These are phyloP conservation scores for Aspergillus flavus DNA, from an alignment of 2,329 filamentous ascomycete species.

Conservation along the genomic window DNA sequence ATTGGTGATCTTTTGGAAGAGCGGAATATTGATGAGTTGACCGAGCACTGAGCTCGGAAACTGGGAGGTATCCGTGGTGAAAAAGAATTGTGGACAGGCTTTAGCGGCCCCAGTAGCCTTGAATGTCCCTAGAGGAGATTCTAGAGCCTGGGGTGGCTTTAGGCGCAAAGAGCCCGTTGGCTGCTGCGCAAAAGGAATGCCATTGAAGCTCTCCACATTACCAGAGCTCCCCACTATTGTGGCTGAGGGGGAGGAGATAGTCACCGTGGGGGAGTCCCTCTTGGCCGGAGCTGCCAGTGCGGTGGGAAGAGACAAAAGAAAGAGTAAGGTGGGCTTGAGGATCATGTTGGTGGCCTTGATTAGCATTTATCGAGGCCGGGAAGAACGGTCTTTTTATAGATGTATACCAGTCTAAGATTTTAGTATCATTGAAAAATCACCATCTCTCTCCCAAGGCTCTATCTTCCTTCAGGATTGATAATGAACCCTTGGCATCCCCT, in stretches of 20 bases:
- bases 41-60: conserved; percentile 52
- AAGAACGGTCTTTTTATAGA: neutral
- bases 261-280: conserved; percentile 55
- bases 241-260: conserved; percentile 54
- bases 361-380: neutral
- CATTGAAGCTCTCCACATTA: conserved; percentile 68
- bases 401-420: neutral
- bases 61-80: conserved; percentile 52
- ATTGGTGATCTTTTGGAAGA: conserved; percentile 59
- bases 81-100: conserved; percentile 73
- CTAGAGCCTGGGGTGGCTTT: conserved; percentile 66
- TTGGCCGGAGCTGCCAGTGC: conserved; percentile 30
- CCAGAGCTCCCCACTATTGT: conserved; percentile 50
- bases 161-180: conserved; percentile 69
- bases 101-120: conserved; percentile 61
- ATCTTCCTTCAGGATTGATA: neutral
- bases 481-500: neutral
- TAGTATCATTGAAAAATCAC: neutral
- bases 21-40: conserved; percentile 55
- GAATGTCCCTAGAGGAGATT: conserved; percentile 60
- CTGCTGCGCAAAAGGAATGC: conserved; percentile 74
- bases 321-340: conserved; percentile 8
- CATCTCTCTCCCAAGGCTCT: neutral
- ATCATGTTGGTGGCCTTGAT: conserved; percentile 10
- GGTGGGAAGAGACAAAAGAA: conserved; percentile 14